Conservation (phyloP, 345 rosid genomes). For the Abelmoschus esculentus region DNA sequence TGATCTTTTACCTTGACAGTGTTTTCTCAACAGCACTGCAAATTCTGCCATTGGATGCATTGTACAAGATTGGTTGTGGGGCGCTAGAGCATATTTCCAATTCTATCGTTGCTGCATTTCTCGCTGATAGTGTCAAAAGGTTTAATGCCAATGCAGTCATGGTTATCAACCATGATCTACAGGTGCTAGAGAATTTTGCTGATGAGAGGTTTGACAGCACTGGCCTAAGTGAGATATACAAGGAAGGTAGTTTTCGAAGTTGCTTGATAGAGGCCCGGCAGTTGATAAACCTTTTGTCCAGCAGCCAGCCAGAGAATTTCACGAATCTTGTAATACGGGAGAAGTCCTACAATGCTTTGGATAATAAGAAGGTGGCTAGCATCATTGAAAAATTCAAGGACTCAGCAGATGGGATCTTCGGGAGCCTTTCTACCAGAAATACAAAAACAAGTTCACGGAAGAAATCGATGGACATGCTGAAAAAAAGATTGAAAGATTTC, state of each 20-base stretch:
- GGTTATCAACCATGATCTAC: slow-evolving; percentile 58
- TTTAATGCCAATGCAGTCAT: slow-evolving; percentile 75
- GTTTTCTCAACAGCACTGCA: slow-evolving; percentile 79
- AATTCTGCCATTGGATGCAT: slow-evolving; percentile 66
- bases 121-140: slow-evolving; percentile 73
- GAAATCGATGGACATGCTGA: slow-evolving; percentile 88
- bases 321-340: slow-evolving; percentile 88
- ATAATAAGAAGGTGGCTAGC: slow-evolving; percentile 78
- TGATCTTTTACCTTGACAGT: slow-evolving; percentile 56
- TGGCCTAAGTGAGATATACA: slow-evolving; percentile 61
- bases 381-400: slow-evolving; percentile 91
- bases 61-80: slow-evolving; percentile 69
- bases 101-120: slow-evolving; percentile 59
- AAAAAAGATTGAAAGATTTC: slow-evolving; percentile 91
- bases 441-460: slow-evolving; percentile 60
- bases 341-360: slow-evolving; percentile 72
- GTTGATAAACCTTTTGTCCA: slow-evolving; percentile 64
- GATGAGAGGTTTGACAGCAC: slow-evolving; percentile 69
- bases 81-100: slow-evolving; percentile 77
- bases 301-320: slow-evolving; percentile 93
- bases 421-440: slow-evolving; percentile 65
- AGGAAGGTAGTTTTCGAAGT: slow-evolving; percentile 60
- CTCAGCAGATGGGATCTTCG: slow-evolving; percentile 76
- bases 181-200: slow-evolving; percentile 65
- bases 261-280: slow-evolving; percentile 79